These are phyloP conservation scores for Pisolithus thermaeus DNA, from an alignment of 1,284 basidiomycete species.

Conservation along the genomic window DNA sequence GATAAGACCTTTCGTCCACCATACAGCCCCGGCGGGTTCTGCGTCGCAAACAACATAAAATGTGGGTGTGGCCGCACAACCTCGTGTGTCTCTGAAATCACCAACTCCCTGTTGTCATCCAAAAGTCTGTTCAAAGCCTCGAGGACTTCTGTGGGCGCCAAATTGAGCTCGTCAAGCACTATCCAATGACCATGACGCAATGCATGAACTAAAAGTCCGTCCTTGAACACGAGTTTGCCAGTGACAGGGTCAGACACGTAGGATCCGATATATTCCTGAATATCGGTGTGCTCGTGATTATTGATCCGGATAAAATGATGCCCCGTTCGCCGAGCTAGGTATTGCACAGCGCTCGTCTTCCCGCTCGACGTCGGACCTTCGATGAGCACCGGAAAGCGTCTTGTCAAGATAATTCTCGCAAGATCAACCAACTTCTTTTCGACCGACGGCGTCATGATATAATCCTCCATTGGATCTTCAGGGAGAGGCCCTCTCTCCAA, in stretches of 20 bases:
- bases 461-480: conserved; percentile 65
- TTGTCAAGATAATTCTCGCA: conserved; percentile 84
- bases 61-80: conserved; percentile 90
- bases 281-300: conserved; percentile 99
- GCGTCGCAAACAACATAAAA: conserved; percentile 98
- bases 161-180: conserved; percentile 95
- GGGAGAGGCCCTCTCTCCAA: conserved; percentile 72
- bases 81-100: conserved; percentile 96
- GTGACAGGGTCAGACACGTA: conserved; percentile 92
- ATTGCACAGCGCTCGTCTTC: conserved; percentile 97
- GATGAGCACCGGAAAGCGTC: conserved; percentile 92
- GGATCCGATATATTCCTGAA: conserved; percentile 97
- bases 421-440: conserved; percentile 91
- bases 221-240: conserved; percentile 91
- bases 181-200: conserved; percentile 95
- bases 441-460: conserved; percentile 97
- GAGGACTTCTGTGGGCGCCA: conserved; percentile 96
- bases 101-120: conserved; percentile 95
- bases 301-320: conserved; percentile 98
- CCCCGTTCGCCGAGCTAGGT: conserved; percentile 89
- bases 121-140: conserved; percentile 96
- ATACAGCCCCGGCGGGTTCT: conserved; percentile 97
- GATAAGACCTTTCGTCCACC: conserved; percentile 95
- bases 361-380: conserved; percentile 98
- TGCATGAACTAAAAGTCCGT: conserved; percentile 91